phyloP scores from a whole-genome alignment of 768 basidiomycete species.

The Sporobolomyces roseus region DNA sequence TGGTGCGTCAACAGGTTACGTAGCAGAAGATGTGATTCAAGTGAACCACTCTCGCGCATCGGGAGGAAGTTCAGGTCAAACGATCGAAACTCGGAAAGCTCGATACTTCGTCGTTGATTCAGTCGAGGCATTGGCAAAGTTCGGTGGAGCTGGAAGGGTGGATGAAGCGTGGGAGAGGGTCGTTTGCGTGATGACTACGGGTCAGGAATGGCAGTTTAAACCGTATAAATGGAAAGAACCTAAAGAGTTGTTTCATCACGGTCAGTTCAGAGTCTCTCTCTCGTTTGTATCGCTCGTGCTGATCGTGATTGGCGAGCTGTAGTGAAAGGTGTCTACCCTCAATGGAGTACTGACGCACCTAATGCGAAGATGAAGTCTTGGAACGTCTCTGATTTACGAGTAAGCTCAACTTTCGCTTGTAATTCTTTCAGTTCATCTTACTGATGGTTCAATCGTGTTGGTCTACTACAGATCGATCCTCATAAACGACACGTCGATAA shows the following conservation, averaged over 20 bases:
- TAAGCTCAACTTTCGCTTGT: slow-evolving; percentile 49
- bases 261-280: slow-evolving; percentile 51
- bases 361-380: slow-evolving; percentile 87
- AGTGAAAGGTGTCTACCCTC: slow-evolving; percentile 94
- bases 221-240: slow-evolving; percentile 98
- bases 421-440: neutral
- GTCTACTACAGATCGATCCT: slow-evolving; percentile 84
- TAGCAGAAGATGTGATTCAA: slow-evolving; percentile 78
- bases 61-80: slow-evolving; percentile 42
- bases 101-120: slow-evolving; percentile 84
- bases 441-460: neutral
- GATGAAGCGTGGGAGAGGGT: slow-evolving; percentile 92
- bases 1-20: slow-evolving; percentile 58
- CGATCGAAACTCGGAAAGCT: slow-evolving; percentile 48
- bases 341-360: slow-evolving; percentile 88
- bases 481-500: slow-evolving; percentile 88
- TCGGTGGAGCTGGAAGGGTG: slow-evolving; percentile 54
- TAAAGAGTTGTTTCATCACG: slow-evolving; percentile 84
- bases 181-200: slow-evolving; percentile 95
- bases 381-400: slow-evolving; percentile 95
- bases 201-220: slow-evolving; percentile 96
- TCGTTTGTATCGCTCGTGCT: neutral
- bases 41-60: slow-evolving; percentile 72
- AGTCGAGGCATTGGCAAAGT: slow-evolving; percentile 85
- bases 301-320: neutral